These are phyloP conservation scores for Diplocarpon mali DNA, from an alignment of 2,329 filamentous ascomycete genomes.

Conservation along the genomic window DNA sequence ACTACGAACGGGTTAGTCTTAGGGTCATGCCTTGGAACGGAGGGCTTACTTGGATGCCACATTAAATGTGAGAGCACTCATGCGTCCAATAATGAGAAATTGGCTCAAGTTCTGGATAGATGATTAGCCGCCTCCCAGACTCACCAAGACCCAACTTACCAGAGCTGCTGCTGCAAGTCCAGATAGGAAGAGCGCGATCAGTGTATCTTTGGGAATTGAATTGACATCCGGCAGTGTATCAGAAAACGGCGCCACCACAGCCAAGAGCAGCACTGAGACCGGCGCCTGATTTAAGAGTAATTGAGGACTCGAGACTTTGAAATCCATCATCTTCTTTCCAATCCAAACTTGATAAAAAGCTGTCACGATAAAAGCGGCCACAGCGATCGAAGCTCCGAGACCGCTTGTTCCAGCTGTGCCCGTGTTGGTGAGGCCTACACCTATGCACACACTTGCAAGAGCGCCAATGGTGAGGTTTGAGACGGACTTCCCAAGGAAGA, in stretches of 20 bases:
- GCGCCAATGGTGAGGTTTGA: conserved; percentile 31
- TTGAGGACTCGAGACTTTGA: conserved; percentile 32
- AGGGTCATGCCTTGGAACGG: neutral
- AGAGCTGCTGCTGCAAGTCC: conserved; percentile 33
- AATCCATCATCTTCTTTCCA: conserved; percentile 37
- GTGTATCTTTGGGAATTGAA: conserved; percentile 29
- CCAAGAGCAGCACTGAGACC: conserved; percentile 33
- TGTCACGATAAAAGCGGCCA: conserved; percentile 33
- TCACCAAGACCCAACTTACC: conserved; percentile 7
- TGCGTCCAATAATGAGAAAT: conserved; percentile 29
- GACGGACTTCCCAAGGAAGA: conserved; percentile 33
- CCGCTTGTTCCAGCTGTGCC: conserved; percentile 29
- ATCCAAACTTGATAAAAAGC: conserved; percentile 38
- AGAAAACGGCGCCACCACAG: conserved; percentile 33
- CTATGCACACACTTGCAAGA: conserved; percentile 33
- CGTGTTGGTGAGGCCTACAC: conserved; percentile 34
- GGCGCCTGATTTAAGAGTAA: conserved; percentile 36
- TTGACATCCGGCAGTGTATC: conserved; percentile 27
- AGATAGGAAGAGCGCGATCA: conserved; percentile 31
- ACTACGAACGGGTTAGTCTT: conserved; percentile 23
- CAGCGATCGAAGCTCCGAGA: conserved; percentile 33
- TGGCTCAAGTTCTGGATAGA: conserved; percentile 28
- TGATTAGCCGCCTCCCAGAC: conserved; percentile 12
- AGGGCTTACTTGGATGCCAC: conserved; percentile 24
- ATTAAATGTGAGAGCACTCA: conserved; percentile 25